Evolutionary conservation across 352 stramenopile genomes (phyloP), one percentile per base, ranked within the genome.

Genomic region (Bremia lactucae): DNA sequence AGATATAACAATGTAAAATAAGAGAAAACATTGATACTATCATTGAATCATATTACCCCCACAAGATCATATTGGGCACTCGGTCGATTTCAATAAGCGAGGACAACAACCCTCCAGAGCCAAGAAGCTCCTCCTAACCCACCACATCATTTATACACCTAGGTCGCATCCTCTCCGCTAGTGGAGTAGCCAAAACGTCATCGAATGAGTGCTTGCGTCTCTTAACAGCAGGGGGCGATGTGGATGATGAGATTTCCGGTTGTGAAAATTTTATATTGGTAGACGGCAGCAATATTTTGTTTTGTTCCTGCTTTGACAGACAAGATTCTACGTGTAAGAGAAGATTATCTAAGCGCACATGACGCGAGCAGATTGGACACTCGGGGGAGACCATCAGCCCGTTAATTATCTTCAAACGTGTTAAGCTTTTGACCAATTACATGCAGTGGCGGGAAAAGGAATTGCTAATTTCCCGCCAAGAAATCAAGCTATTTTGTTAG

Each of bases 31-130:
- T 28, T 28, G 24, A 6, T 10, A 10, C 24, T 28, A n/a, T n/a
- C n/a, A 51, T 20, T 4, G n/a, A 42, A 0, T 15, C 5, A 10
- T 49, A 41, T 10, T 63, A 87, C 73, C 79, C 75, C 79, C 79
- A 91, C 0, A 91, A 51, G 52, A 91, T 88, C 75, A 91, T 91
- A 46, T 83, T 89, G 4, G 76, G 79, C 43, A 88, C 69, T 50
- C 65, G 68, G 43, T 87, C 68, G 7, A 64, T 63, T 16, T 85
- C 51, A 23, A 87, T 83, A 13, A 90, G 50, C 24, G 65, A 63
- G 13, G 62, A 44, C 2, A 90, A 41, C 0, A 80, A 59, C 56
- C 87, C 88, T 31, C 70, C 70, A 7, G 66, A 46, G 0, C 67
- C 68, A 9, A 87, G 37, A 6, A 88, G 64, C 37, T 87, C 70